Conservation (phyloP, 2,329 filamentous ascomycete species). For the Cercospora beticola region DNA sequence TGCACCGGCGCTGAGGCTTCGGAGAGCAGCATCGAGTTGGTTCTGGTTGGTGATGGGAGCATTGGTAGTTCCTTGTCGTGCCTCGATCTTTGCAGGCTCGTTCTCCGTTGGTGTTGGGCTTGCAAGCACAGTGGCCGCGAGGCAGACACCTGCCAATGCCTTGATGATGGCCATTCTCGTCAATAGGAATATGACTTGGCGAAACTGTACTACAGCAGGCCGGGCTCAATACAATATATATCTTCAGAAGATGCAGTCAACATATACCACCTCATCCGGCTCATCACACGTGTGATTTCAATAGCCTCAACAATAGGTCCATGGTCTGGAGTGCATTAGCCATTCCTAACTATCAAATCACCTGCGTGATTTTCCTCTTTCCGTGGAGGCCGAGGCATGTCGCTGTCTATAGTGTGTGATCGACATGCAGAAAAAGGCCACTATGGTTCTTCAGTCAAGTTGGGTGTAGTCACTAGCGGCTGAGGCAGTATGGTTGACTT, state of each 20-base stretch:
- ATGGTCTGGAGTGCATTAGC: conserved; percentile 6
- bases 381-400: conserved; percentile 5
- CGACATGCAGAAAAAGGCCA: neutral
- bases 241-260: neutral
- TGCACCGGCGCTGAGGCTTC: conserved; percentile 20
- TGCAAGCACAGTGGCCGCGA: conserved; percentile 19
- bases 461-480: neutral
- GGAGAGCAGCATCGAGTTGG: conserved; percentile 20
- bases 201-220: neutral
- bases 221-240: neutral
- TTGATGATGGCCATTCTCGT: conserved; percentile 10
- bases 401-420: neutral
- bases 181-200: neutral
- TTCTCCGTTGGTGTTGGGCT: conserved; percentile 22
- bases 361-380: neutral
- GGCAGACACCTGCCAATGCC: conserved; percentile 8
- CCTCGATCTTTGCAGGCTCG: conserved; percentile 12
- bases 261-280: neutral
- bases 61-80: conserved; percentile 13
- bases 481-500: neutral
- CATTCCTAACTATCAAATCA: neutral
- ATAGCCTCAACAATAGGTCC: neutral
- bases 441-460: neutral
- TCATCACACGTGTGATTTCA: neutral
- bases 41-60: conserved; percentile 21